Conservation (phyloP, 257 asterid species). For the Osmanthus fragrans region DNA sequence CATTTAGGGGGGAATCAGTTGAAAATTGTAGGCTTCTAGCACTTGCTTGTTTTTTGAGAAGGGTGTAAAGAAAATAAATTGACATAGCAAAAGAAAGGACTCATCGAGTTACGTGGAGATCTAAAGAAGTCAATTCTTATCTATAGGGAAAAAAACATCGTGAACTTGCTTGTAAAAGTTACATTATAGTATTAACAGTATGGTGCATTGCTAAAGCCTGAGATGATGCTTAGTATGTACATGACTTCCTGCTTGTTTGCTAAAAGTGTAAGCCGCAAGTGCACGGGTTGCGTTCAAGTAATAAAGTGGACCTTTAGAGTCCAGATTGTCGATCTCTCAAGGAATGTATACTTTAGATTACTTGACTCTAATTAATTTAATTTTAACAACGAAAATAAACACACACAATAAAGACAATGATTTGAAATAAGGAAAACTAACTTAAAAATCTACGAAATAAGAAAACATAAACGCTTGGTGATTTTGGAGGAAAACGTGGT, state of each 20-base stretch:
- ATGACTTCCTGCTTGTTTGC: neutral
- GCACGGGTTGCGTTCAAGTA: too few species aligned
- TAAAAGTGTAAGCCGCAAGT: too few species aligned
- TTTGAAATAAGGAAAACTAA: too few species aligned
- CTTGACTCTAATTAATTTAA: too few species aligned
- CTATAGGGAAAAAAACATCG: neutral
- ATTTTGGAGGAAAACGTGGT: too few species aligned
- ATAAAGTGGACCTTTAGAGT: too few species aligned
- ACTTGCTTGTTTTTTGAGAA: slow-evolving; percentile 11
- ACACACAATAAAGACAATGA: too few species aligned
- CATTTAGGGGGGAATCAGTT: slow-evolving; percentile 4
- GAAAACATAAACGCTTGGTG: too few species aligned
- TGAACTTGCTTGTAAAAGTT: neutral
- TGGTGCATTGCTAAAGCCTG: slow-evolving; percentile 2
- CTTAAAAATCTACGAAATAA: too few species aligned
- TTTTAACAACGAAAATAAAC: too few species aligned
- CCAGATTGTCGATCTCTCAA: too few species aligned
- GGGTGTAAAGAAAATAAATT: slow-evolving; percentile 3
- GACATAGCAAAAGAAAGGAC: slow-evolving; percentile 12
- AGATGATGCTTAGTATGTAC: neutral
- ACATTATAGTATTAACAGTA: slow-evolving; percentile 5
- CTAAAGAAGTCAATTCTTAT: slow-evolving; percentile 5
- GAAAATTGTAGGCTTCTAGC: slow-evolving; percentile 4
- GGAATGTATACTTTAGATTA: too few species aligned
- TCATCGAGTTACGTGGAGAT: slow-evolving; percentile 8